phyloP scores from a whole-genome alignment of 1,139 yeast genomes.

The Zygoascus meyerae region DNA sequence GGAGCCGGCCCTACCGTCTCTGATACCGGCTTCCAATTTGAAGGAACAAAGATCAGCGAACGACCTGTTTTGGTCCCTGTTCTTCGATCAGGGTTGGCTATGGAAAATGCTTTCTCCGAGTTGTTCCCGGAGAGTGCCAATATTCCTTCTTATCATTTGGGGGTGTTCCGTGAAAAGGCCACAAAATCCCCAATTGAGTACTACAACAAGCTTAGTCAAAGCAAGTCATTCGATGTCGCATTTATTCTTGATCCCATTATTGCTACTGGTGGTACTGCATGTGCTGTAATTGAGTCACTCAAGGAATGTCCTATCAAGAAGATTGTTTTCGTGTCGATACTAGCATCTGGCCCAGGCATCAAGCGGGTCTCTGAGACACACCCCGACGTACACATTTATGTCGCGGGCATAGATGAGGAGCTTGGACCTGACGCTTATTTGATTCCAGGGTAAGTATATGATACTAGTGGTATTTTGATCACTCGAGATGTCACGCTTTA shows the following conservation, averaged over 20 bases:
- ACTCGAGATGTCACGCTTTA: neutral
- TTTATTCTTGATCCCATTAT: slow-evolving; percentile 34
- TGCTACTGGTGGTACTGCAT: slow-evolving; percentile 37
- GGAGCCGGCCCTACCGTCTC: slow-evolving; percentile 19
- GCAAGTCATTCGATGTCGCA: slow-evolving; percentile 25
- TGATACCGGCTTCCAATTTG: slow-evolving; percentile 23
- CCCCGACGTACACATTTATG: slow-evolving; percentile 29
- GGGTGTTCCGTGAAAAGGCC: slow-evolving; percentile 32
- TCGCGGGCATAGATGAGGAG: slow-evolving; percentile 30
- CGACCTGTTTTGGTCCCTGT: slow-evolving; percentile 30
- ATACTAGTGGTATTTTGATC: too few species aligned
- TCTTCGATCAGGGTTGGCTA: slow-evolving; percentile 32
- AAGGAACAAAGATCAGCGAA: slow-evolving; percentile 15
- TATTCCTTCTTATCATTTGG: slow-evolving; percentile 33
- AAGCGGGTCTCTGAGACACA: slow-evolving; percentile 19
- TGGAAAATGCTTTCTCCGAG: slow-evolving; percentile 31
- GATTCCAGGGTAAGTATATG: slow-evolving; percentile 29
- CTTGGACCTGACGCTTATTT: slow-evolving; percentile 30
- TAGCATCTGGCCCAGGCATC: slow-evolving; percentile 29
- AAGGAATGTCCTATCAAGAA: slow-evolving; percentile 33
- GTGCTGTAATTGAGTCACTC: slow-evolving; percentile 32
- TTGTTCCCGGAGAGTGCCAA: slow-evolving; percentile 28
- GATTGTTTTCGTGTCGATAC: slow-evolving; percentile 28
- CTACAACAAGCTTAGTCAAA: slow-evolving; percentile 33
- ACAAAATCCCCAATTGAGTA: slow-evolving; percentile 34